phyloP scores from a whole-genome alignment of 306 rosid species.

The Lablab purpureus region DNA sequence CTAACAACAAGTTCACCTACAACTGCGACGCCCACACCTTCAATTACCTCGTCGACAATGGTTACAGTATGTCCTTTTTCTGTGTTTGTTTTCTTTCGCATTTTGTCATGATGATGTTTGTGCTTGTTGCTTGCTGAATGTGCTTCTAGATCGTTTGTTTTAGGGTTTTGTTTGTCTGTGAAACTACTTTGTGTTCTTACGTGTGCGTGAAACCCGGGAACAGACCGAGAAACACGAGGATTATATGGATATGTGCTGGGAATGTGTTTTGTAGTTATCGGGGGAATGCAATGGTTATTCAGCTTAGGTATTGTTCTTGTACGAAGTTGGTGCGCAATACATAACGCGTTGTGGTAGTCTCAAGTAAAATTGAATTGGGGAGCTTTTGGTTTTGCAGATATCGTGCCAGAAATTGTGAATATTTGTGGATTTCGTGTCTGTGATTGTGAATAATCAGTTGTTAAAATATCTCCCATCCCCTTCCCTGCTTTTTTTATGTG shows the following conservation, averaged over 20 bases:
- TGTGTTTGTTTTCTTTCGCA: not conserved
- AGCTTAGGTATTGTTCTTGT: not conserved
- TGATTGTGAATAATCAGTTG: not conserved
- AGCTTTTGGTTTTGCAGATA: not conserved
- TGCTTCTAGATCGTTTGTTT: not conserved
- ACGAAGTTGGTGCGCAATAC: not conserved
- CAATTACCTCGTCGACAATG: conserved; percentile 58
- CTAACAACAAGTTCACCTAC: conserved; percentile 64
- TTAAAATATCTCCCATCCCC: not conserved
- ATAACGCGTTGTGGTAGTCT: not conserved
- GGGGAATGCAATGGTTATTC: not conserved
- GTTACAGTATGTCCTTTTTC: conserved; percentile 35
- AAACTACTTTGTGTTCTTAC: not conserved
- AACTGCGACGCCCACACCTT: conserved; percentile 62
- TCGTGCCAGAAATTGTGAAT: not conserved
- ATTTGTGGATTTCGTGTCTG: not conserved
- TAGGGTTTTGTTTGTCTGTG: not conserved
- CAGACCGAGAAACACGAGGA: not conserved
- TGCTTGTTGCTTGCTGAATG: not conserved
- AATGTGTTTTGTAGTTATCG: conserved; percentile 6
- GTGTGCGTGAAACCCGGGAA: not conserved
- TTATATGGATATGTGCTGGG: not conserved
- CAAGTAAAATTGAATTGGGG: not conserved
- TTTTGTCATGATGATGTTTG: not conserved
- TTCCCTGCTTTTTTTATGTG: not conserved